Conservation (phyloP, 768 basidiomycete genomes). For the Boletus barrowsii region DNA sequence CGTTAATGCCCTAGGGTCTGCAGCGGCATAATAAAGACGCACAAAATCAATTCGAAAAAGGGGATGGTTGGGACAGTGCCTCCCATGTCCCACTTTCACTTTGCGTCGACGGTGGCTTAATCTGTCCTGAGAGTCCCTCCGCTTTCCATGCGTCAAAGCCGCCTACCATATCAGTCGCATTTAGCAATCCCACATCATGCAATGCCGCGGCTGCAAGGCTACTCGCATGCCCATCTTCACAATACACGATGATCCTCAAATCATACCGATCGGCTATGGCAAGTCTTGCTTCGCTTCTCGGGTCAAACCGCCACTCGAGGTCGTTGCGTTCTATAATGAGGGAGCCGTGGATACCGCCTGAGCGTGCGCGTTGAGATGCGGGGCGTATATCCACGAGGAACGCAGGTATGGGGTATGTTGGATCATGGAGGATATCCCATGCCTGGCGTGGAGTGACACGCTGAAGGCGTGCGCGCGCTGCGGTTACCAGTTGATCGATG, state of each 20-base stretch:
- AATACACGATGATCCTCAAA: conserved; percentile 68
- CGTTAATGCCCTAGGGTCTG: background rate
- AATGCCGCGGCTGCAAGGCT: conserved; percentile 70
- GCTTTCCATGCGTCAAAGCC: conserved; percentile 72
- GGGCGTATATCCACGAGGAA: conserved; percentile 79
- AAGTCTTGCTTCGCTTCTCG: conserved; percentile 54
- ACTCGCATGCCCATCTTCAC: conserved; percentile 70
- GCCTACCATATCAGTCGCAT: conserved; percentile 76
- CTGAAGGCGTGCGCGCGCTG: conserved; percentile 61
- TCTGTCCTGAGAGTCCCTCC: conserved; percentile 59
- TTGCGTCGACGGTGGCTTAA: conserved; percentile 29
- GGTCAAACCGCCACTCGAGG: conserved; percentile 81
- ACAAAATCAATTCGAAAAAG: conserved; percentile 20
- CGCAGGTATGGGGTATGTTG: conserved; percentile 54
- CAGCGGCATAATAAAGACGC: background rate
- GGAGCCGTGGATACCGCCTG: conserved; percentile 65
- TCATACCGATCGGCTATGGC: conserved; percentile 74
- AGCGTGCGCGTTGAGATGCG: conserved; percentile 50
- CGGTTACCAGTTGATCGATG: conserved; percentile 54
- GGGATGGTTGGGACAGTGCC: conserved; percentile 28
- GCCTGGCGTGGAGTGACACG: conserved; percentile 61
- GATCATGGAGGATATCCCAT: conserved; percentile 54
- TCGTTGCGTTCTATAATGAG: conserved; percentile 72
- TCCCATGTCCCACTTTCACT: conserved; percentile 32
- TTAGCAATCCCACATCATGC: conserved; percentile 66